phyloP scores from a whole-genome alignment of 75 land plant species.

The Selaginella moellendorffii region DNA sequence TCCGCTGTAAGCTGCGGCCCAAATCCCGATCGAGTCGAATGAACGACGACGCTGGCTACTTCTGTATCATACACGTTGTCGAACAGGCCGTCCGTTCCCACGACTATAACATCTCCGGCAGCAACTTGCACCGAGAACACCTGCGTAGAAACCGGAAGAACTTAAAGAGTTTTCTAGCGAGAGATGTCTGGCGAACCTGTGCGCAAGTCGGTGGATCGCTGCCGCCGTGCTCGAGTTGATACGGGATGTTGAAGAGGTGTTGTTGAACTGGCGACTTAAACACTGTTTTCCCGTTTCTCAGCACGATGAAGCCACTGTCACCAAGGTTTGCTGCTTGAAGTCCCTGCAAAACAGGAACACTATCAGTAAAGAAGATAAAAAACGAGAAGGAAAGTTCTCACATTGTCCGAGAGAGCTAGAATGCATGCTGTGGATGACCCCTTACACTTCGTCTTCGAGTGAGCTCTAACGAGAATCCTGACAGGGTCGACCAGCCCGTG shows the following conservation, averaged over 20 bases:
- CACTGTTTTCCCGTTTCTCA: neutral
- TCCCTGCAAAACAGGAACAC: neutral
- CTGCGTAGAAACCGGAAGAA: conserved; percentile 23
- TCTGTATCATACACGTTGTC: conserved; percentile 86
- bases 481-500: conserved; percentile 1
- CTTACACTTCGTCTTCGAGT: neutral
- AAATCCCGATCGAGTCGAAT: conserved; percentile 62
- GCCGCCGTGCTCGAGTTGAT: neutral
- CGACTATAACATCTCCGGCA: conserved; percentile 84
- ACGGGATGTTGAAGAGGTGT: conserved; percentile 7
- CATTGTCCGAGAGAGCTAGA: neutral
- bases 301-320: conserved; percentile 7
- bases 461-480: neutral
- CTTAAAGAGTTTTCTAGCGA: neutral
- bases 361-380: neutral
- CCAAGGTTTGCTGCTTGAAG: conserved; percentile 2
- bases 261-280: conserved; percentile 4
- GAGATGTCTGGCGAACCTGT: neutral
- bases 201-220: conserved; percentile 1
- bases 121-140: conserved; percentile 70
- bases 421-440: conserved; percentile 7
- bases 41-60: conserved; percentile 70
- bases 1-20: conserved; percentile 89
- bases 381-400: neutral
- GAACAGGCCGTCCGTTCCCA: conserved; percentile 94